These are phyloP conservation scores for Cyberlindnera sargentensis DNA, from an alignment of 805 yeast genomes.

Conservation along the genomic window DNA sequence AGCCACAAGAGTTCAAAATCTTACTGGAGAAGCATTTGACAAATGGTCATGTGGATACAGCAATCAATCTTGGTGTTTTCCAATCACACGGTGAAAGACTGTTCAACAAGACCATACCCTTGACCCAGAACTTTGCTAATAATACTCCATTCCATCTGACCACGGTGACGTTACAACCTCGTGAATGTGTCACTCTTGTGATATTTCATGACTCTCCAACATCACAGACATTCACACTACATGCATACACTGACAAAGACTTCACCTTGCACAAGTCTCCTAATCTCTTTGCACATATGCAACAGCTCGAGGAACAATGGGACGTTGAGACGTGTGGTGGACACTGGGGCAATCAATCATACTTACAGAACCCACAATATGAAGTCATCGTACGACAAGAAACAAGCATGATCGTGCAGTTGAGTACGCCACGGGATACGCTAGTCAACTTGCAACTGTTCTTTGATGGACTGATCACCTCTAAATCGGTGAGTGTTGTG, in stretches of 20 bases:
- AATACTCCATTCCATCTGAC: conserved; percentile 34
- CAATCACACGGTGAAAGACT: conserved; percentile 26
- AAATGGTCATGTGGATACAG: too few relatives aligned
- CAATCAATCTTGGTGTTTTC: conserved; percentile 24
- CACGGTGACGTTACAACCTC: conserved; percentile 26
- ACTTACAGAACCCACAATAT: conserved; percentile 51
- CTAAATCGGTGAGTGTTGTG: conserved; percentile 27
- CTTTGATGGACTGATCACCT: conserved; percentile 24
- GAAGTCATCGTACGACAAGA: conserved; percentile 27
- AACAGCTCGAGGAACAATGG: conserved; percentile 38
- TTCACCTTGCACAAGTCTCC: conserved; percentile 27
- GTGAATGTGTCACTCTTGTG: conserved; percentile 25
- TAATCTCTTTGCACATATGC: conserved; percentile 15
- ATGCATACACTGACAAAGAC: conserved; percentile 9
- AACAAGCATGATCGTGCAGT: conserved; percentile 14
- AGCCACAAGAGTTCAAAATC: conserved; percentile 34
- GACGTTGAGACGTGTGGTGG: conserved; percentile 42
- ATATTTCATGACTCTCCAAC: conserved; percentile 8
- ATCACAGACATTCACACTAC: conserved; percentile 17
- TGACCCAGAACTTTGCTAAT: conserved; percentile 17
- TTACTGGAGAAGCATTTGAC: conserved; percentile 42
- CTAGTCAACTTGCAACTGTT: conserved; percentile 39
- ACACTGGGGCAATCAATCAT: conserved; percentile 40
- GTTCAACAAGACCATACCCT: conserved; percentile 9
- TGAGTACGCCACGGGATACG: conserved; percentile 21